phyloP scores from a whole-genome alignment of 192 early-diverging fungal genomes.

The Coemansia sp. region DNA sequence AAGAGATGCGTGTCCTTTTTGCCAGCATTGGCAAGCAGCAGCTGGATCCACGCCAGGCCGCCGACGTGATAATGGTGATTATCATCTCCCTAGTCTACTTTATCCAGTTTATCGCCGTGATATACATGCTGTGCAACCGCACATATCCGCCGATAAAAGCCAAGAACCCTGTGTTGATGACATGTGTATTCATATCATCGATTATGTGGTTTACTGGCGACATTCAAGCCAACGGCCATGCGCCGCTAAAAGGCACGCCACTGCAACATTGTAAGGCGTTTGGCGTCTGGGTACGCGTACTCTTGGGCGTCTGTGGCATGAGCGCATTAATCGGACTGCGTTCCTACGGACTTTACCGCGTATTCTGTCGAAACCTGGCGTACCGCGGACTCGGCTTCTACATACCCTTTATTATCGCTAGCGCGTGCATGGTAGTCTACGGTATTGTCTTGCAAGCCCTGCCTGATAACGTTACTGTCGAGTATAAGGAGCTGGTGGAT shows the following conservation, averaged over 20 bases:
- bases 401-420: constrained; percentile 10
- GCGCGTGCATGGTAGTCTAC: constrained; percentile 20
- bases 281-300: constrained; percentile 48
- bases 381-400: neutral
- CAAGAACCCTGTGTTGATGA: constrained; percentile 56
- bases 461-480: constrained; percentile 12
- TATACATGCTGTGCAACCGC: constrained; percentile 49
- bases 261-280: constrained; percentile 47
- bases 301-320: constrained; percentile 39
- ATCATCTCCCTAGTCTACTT: constrained; percentile 14
- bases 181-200: constrained; percentile 24
- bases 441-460: constrained; percentile 41
- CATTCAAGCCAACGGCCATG: constrained; percentile 49
- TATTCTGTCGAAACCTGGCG: neutral
- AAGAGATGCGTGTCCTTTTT: neutral
- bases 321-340: constrained; percentile 31
- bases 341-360: constrained; percentile 1
- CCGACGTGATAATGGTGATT: constrained; percentile 2
- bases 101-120: constrained; percentile 28
- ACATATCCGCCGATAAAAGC: constrained; percentile 58
- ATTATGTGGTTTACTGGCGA: constrained; percentile 57
- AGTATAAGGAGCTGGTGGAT: constrained; percentile 20
- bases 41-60: neutral
- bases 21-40: neutral
- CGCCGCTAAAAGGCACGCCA: constrained; percentile 26